Conservation (phyloP, 2,329 filamentous ascomycete species). For the Fusarium verrucosum region DNA sequence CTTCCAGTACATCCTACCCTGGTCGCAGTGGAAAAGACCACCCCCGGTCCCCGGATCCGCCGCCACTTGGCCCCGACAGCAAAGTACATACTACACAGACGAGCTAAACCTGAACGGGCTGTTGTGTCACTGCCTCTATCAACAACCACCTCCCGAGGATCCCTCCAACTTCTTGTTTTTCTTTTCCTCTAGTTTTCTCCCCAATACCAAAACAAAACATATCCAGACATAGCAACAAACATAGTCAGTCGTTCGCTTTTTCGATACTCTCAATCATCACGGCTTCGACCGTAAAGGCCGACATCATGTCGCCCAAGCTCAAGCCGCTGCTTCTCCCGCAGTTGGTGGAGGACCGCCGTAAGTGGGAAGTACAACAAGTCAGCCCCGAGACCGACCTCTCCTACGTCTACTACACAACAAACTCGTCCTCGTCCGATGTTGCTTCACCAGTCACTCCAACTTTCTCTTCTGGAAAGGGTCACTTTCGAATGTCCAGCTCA, state of each 20-base stretch:
- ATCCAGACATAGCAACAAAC: constrained; percentile 8
- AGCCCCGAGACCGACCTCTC: constrained; percentile 48
- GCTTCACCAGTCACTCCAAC: constrained; percentile 77
- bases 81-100: constrained; percentile 6
- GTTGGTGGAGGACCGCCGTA: constrained; percentile 61
- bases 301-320: constrained; percentile 59
- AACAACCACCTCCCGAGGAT: constrained; percentile 36
- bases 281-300: constrained; percentile 40
- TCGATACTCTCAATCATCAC: constrained; percentile 28
- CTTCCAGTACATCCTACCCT: constrained; percentile 21
- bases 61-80: constrained; percentile 34
- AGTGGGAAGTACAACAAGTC: constrained; percentile 49
- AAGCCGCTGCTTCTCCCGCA: constrained; percentile 64
- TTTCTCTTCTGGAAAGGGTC: constrained; percentile 68
- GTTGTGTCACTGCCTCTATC: constrained; percentile 35
- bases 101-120: constrained; percentile 27
- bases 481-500: constrained; percentile 76
- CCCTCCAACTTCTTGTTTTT: constrained; percentile 36
- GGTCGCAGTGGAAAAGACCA: constrained; percentile 15
- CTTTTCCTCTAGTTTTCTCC: constrained; percentile 8
- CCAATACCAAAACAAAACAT: constrained; percentile 24
- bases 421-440: constrained; percentile 71
- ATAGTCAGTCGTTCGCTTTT: constrained; percentile 28
- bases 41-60: constrained; percentile 38
- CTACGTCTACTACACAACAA: constrained; percentile 57